These are phyloP conservation scores for Nothophaeocryptopus gaeumannii DNA, from an alignment of 2,329 filamentous ascomycete genomes.

Conservation along the genomic window DNA sequence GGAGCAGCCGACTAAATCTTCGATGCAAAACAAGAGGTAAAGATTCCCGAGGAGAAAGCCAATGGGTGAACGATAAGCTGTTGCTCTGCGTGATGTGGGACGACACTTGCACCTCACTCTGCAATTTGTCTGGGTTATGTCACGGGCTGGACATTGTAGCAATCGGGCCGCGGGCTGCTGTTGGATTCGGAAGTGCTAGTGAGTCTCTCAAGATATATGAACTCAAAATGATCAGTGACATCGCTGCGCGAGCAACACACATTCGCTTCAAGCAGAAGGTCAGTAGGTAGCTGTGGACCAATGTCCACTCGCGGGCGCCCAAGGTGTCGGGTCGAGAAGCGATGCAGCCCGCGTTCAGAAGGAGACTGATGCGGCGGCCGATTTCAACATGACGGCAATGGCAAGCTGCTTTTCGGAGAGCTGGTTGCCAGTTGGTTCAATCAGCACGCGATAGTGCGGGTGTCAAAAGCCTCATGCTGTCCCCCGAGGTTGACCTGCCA, in stretches of 20 bases:
- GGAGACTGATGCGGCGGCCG: not conserved
- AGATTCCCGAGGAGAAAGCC: conserved; percentile 18
- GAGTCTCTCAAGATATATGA: conserved; percentile 10
- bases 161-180: conserved; percentile 1
- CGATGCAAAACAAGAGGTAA: conserved; percentile 11
- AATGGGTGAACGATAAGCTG: conserved; percentile 12
- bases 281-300: conserved; percentile 7
- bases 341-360: conserved; percentile 11
- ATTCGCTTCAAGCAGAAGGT: conserved; percentile 2
- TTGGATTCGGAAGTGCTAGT: conserved; percentile 1
- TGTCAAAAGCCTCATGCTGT: too few species aligned
- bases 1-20: conserved; percentile 8
- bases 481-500: too few species aligned
- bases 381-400: not conserved
- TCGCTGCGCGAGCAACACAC: conserved; percentile 4
- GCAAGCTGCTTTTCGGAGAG: not conserved
- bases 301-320: conserved; percentile 1
- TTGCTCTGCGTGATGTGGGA: conserved; percentile 6
- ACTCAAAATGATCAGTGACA: conserved; percentile 7
- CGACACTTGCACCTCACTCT: not conserved
- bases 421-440: too few species aligned
- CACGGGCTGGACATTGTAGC: not conserved
- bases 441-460: too few species aligned
- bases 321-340: not conserved
- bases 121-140: not conserved